These are phyloP conservation scores for Beta vulgaris DNA, from an alignment of 148 eudicot species.

Conservation along the genomic window DNA sequence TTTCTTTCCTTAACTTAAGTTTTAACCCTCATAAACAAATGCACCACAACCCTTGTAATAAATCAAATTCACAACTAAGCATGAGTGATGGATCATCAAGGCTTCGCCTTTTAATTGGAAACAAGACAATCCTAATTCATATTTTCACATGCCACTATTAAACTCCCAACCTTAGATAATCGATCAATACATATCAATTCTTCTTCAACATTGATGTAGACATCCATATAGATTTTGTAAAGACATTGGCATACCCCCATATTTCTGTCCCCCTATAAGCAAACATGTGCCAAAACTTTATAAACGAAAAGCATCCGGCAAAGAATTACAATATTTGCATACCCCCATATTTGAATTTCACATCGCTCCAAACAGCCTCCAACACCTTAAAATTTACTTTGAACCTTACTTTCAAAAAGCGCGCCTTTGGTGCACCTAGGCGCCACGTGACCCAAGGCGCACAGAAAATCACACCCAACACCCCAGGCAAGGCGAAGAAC, in stretches of 20 bases:
- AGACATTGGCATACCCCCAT: neutral
- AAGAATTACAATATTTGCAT: neutral
- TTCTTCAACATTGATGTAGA: neutral
- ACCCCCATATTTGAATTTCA: neutral
- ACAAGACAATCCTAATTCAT: neutral
- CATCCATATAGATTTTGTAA: neutral
- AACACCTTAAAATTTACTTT: neutral
- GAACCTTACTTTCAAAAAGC: too few relatives aligned
- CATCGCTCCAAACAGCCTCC: neutral
- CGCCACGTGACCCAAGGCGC: too few relatives aligned
- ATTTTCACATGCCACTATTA: neutral
- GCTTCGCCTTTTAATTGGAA: neutral
- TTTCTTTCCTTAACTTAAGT: neutral
- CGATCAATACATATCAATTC: neutral
- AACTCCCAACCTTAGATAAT: neutral
- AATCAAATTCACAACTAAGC: too few relatives aligned
- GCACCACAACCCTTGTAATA: too few relatives aligned
- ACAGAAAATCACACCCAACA: too few relatives aligned
- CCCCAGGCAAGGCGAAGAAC: too few relatives aligned
- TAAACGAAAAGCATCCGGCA: neutral
- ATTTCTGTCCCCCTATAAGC: neutral
- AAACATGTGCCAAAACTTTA: neutral
- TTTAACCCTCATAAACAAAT: too few relatives aligned
- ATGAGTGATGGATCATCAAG: too few relatives aligned
- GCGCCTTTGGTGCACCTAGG: too few relatives aligned